phyloP scores from a whole-genome alignment of 352 stramenopile species.

The Globisporangium megalacanthum region DNA sequence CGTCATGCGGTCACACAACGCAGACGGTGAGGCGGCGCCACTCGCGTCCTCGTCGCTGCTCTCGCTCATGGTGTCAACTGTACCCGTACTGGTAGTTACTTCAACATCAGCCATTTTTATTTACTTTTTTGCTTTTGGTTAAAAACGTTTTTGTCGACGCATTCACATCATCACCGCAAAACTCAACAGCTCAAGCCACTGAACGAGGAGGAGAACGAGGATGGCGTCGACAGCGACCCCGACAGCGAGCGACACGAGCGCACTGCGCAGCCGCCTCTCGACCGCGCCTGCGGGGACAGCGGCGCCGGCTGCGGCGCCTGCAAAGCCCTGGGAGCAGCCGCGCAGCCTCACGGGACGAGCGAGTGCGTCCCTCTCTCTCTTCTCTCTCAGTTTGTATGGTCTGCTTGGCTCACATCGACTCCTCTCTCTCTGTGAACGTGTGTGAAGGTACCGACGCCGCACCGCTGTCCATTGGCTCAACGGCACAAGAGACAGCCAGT shows the following conservation, averaged over 20 bases:
- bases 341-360: slow-evolving; percentile 16
- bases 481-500: not conserved
- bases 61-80: slow-evolving; percentile 27
- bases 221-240: slow-evolving; percentile 2
- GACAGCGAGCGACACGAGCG: slow-evolving; percentile 21
- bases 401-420: not conserved
- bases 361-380: slow-evolving; percentile 13
- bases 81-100: not conserved
- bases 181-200: slow-evolving; percentile 4
- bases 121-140: not conserved
- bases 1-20: not conserved
- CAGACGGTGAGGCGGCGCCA: not conserved
- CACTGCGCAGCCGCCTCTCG: slow-evolving; percentile 12
- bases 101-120: not conserved
- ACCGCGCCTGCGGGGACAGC: slow-evolving; percentile 1
- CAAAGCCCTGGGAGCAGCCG: slow-evolving; percentile 52
- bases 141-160: slow-evolving; percentile 7
- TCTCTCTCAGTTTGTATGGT: not conserved
- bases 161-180: slow-evolving; percentile 4
- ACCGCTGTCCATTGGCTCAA: slow-evolving; percentile 1
- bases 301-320: slow-evolving; percentile 9
- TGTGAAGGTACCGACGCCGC: not conserved
- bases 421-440: not conserved
- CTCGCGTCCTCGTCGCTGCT: slow-evolving; percentile 29
- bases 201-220: slow-evolving; percentile 2